These are phyloP conservation scores for Colletotrichum liriopes DNA, from an alignment of 2,329 filamentous ascomycete genomes.

Conservation along the genomic window DNA sequence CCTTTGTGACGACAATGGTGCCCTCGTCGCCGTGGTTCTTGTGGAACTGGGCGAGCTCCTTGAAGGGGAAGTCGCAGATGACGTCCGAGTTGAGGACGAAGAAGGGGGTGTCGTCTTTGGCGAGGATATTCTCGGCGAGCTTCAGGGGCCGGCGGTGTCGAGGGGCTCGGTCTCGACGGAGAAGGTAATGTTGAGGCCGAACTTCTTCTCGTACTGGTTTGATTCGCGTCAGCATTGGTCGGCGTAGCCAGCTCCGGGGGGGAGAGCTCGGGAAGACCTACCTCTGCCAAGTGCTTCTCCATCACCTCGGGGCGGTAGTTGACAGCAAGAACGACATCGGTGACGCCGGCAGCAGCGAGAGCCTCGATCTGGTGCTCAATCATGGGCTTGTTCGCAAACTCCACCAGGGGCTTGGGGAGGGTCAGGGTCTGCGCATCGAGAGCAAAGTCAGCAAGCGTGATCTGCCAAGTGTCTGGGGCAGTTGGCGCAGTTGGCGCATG, in stretches of 20 bases:
- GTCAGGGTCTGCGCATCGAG: constrained; percentile 82
- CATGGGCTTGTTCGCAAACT: constrained; percentile 99
- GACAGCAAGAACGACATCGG: constrained; percentile 96
- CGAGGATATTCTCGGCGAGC: constrained; percentile 91
- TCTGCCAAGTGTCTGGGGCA: constrained; percentile 29
- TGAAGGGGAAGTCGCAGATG: constrained; percentile 98
- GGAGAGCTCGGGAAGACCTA: constrained; percentile 58
- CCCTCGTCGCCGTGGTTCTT: constrained; percentile 94
- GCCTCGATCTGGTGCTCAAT: constrained; percentile 98
- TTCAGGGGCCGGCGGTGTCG: constrained; percentile 94
- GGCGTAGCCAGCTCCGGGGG: neutral
- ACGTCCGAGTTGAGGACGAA: constrained; percentile 99
- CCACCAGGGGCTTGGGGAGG: constrained; percentile 95
- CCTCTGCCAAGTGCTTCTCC: constrained; percentile 93
- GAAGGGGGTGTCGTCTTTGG: constrained; percentile 94
- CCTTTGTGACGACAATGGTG: constrained; percentile 98
- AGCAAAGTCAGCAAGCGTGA: constrained; percentile 42
- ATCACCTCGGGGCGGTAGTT: constrained; percentile 99
- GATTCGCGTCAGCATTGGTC: constrained; percentile 38
- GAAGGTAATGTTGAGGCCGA: constrained; percentile 96
- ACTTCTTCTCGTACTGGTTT: constrained; percentile 86
- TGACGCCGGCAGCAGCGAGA: constrained; percentile 92
- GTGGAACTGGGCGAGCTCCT: constrained; percentile 92
- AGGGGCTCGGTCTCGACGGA: constrained; percentile 96
- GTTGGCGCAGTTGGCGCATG: neutral